Percentiles rank a stretch among this genome's conserved stretches.
Conservation (phyloP, 192 early-diverging fungal genomes). For the Linnemannia schmuckeri region DNA sequence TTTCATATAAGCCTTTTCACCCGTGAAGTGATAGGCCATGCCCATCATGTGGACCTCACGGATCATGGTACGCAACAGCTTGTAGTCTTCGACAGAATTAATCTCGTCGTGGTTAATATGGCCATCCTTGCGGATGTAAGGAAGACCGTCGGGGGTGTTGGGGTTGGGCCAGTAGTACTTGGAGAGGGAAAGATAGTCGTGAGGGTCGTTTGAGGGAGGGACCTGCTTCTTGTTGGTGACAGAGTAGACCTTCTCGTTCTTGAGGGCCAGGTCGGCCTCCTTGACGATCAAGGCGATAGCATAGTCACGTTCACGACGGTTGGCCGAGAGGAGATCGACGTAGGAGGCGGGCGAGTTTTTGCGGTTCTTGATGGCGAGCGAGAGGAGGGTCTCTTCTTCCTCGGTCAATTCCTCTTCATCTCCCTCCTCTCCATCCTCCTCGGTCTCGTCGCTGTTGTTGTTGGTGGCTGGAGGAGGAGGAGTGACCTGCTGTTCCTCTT, state of each 20-base stretch:
- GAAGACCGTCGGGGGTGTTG: slow-evolving; percentile 50
- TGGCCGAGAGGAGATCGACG: slow-evolving; percentile 37
- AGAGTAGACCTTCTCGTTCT: slow-evolving; percentile 60
- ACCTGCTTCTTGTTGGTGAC: slow-evolving; percentile 63
- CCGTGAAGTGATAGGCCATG: slow-evolving; percentile 68
- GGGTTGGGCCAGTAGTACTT: slow-evolving; percentile 71
- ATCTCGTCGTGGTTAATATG: slow-evolving; percentile 70
- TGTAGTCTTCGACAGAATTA: slow-evolving; percentile 57
- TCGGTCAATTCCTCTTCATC: background rate
- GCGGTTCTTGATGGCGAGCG: slow-evolving; percentile 16
- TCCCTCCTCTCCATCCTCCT: background rate
- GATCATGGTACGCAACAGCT: slow-evolving; percentile 53
- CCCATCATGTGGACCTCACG: slow-evolving; percentile 60
- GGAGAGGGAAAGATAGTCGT: slow-evolving; percentile 72
- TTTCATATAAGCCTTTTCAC: slow-evolving; percentile 60
- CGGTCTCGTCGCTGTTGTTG: slow-evolving; percentile 8
- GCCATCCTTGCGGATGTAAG: slow-evolving; percentile 66
- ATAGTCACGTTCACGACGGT: slow-evolving; percentile 43
- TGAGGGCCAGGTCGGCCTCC: slow-evolving; percentile 51
- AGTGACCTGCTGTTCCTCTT: background rate
- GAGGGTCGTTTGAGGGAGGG: slow-evolving; percentile 61
- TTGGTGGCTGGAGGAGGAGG: background rate
- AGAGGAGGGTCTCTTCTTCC: slow-evolving; percentile 10
- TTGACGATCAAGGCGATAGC: slow-evolving; percentile 38
- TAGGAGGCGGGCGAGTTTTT: slow-evolving; percentile 26